Conservation (phyloP, 495 filamentous ascomycete species). For the Lineolata rhizophorae region DNA sequence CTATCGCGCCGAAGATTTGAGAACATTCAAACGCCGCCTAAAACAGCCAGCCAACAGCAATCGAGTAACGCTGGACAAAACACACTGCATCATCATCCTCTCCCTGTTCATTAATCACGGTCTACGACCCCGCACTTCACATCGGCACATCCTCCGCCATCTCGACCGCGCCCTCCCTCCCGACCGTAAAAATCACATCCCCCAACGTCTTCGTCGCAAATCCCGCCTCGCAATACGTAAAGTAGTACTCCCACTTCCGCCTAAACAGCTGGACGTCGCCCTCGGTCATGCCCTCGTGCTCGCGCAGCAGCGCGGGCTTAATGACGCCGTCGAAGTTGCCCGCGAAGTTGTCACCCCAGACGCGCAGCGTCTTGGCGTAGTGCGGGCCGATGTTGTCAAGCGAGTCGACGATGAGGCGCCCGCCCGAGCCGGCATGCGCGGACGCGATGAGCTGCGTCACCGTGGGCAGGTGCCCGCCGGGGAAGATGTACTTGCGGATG, state of each 20-base stretch:
- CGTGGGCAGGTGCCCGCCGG: slow-evolving; percentile 48
- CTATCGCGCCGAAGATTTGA: too few relatives aligned
- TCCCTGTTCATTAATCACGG: too few relatives aligned
- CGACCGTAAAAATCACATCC: slow-evolving; percentile 45
- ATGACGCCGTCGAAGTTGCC: slow-evolving; percentile 34
- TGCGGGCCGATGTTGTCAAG: slow-evolving; percentile 49
- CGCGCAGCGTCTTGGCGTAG: slow-evolving; percentile 42
- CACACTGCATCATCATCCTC: too few relatives aligned
- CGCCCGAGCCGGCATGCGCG: slow-evolving; percentile 32
- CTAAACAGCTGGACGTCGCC: slow-evolving; percentile 39
- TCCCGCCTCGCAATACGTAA: slow-evolving; percentile 49
- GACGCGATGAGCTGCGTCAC: slow-evolving; percentile 36
- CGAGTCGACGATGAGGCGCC: slow-evolving; percentile 35
- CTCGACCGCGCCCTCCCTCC: slow-evolving; percentile 40
- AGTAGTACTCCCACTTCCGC: slow-evolving; percentile 59
- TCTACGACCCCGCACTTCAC: too few relatives aligned
- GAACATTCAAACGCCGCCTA: too few relatives aligned
- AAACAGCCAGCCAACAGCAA: too few relatives aligned
- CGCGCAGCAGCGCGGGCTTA: slow-evolving; percentile 26
- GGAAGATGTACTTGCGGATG: slow-evolving; percentile 55
- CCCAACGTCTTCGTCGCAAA: slow-evolving; percentile 47
- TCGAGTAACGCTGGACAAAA: too few relatives aligned
- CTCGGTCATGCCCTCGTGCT: slow-evolving; percentile 31
- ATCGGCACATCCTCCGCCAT: slow-evolving; percentile 44
- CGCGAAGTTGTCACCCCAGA: slow-evolving; percentile 44